Evolutionary conservation across 2,329 filamentous ascomycete genomes (phyloP), one percentile per base, ranked within the genome.

Genomic region (Knoxdaviesia proteae): DNA sequence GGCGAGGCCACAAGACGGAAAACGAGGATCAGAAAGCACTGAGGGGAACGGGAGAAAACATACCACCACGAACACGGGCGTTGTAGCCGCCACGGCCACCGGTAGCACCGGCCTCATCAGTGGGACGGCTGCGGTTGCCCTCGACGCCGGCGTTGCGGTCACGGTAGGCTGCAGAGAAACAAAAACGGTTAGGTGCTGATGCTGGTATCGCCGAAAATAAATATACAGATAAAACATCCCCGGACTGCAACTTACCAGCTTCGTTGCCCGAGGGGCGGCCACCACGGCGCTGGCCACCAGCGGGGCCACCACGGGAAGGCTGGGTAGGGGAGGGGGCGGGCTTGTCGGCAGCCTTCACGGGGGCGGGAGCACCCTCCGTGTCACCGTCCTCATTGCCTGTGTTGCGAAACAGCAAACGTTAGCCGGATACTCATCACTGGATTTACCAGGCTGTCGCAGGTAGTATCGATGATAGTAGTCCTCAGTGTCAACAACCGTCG

Each of bases 281-380:
- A 52, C 71, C 68, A 58, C 76, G 67, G 54, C 63, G 63, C 56
- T 59, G 61, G 50, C 58, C 58, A 52, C 58, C 58, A 51, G 59
- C 54, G 47, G 53, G 54, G 62, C 52, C 51, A 57, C 60, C 45
- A 63, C 56, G 49, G 81, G 76, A 56, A 75, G 76, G 75, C 58
- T 81, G 78, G 59, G 73, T 80, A 67, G 88, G 87, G 68, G 84
- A 79, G 56, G 75, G 68, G 52, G 69, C 64, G 51, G 77, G 74
- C 77, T 90, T 93, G 63, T 94, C 84, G 59, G 90, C 74, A 61
- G 83, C 81, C 75, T 84, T 90, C 56, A 83, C 77, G 56, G 86
- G 87, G 60, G 80, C 79, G 56, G 79, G 76, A 65, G 77, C 77
- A 65, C 88, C 84, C 60, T 64, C 64, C 59, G 74, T 73, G 57